phyloP scores from a whole-genome alignment of 1,284 basidiomycete species.

The Fomitopsis palustris region DNA sequence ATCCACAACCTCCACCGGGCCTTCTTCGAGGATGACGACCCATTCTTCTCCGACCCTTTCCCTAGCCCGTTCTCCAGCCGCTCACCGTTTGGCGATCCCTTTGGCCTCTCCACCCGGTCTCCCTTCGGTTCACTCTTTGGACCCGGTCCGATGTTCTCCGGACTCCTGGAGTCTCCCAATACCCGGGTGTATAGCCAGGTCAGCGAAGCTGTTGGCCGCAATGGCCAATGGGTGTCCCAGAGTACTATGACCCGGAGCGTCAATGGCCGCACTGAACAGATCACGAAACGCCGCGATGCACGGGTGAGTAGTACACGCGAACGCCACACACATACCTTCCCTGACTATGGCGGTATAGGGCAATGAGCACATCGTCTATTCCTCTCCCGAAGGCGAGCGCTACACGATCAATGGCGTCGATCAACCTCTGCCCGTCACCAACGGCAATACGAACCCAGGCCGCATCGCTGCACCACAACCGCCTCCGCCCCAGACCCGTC shows the following conservation, averaged over 20 bases:
- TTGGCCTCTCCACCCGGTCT: slow-evolving; percentile 5
- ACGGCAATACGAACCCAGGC: not conserved
- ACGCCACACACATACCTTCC: slow-evolving; percentile 5
- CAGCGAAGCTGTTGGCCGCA: slow-evolving; percentile 16
- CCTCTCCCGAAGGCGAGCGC: slow-evolving; percentile 61
- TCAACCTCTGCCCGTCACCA: slow-evolving; percentile 32
- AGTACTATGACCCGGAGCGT: slow-evolving; percentile 49
- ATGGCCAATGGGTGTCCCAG: slow-evolving; percentile 46
- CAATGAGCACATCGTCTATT: slow-evolving; percentile 65
- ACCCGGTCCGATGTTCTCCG: slow-evolving; percentile 10
- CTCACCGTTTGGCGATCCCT: slow-evolving; percentile 18
- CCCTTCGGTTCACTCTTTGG: slow-evolving; percentile 10
- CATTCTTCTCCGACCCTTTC: slow-evolving; percentile 15
- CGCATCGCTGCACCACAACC: slow-evolving; percentile 2
- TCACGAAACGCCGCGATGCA: slow-evolving; percentile 53
- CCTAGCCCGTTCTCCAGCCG: slow-evolving; percentile 14
- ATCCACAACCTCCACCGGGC: slow-evolving; percentile 31
- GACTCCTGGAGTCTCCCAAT: slow-evolving; percentile 11
- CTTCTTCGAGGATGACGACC: slow-evolving; percentile 23
- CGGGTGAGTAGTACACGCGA: slow-evolving; percentile 37
- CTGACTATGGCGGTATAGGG: slow-evolving; percentile 42
- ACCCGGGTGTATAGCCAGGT: slow-evolving; percentile 20
- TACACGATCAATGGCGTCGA: slow-evolving; percentile 69
- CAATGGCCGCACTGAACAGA: slow-evolving; percentile 63
- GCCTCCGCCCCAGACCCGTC: not conserved